Evolutionary conservation across 164 flowering plant species (phyloP), one percentile per base, ranked within the genome.

Genomic region (Kalanchoe fedtschenkoi): DNA sequence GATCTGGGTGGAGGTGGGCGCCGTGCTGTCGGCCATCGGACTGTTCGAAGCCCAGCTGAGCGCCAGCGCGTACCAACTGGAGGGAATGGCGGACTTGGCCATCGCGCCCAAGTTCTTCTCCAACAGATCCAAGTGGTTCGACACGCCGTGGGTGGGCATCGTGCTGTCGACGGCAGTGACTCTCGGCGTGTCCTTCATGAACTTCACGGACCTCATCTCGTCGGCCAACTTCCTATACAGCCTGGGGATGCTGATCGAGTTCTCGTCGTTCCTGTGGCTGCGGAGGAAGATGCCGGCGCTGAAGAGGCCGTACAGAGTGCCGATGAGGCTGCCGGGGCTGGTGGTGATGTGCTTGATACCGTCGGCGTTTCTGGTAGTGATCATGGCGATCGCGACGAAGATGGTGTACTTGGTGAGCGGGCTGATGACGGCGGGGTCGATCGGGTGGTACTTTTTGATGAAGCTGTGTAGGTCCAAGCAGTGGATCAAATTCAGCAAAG

Each of bases 81-180:
- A 66, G 30, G 89, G 89, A 0, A 84, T 84, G 89, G 84, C 89
- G 3, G 80, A 77, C n/a, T 37, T 76, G 6, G 86, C 76, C 6
- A 34, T 74, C 24, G 28, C 80, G 60, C 86, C 89, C 0, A 68
- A 39, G 43, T 70, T 81, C 34, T 84, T 75, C 29, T 74, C 64
- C 1, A 3, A 33, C 1, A 55, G 86, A 28, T 80, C 89, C 4
- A 77, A 71, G 65, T 67, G 80, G 82, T 81, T 81, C 69, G 65
- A 71, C 24, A 84, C 86, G 14, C 84, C 89, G 0, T 78, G 84
- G 84, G 72, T 84, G 11, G 89, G 86, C 38, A 84, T 84, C 1
- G 1, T 81, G 60, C 6, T 78, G 0, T 72, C 80, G 7, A 77
- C 89, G 0, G 22, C 32, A 29, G 71, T 81, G 7, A 43, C 83